Percentiles rank a stretch among this genome's conserved stretches.
Conservation (phyloP, 768 basidiomycete genomes). For the Leccinum subgranulosum region DNA sequence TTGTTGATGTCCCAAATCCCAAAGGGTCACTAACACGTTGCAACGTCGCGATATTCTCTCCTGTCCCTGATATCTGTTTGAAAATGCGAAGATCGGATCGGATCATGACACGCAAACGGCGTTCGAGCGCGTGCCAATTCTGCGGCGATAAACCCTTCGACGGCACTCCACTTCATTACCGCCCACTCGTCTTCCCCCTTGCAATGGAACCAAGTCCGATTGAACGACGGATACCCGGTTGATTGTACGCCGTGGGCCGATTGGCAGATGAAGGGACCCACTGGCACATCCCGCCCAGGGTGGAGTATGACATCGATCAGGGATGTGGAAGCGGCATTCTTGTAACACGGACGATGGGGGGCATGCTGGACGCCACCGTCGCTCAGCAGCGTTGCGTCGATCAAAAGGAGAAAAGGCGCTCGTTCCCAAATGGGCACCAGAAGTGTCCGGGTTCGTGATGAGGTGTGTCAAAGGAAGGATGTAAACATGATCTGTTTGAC, state of each 20-base stretch:
- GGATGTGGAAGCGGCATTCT: slow-evolving; percentile 11
- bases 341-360: not conserved
- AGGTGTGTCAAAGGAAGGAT: not conserved
- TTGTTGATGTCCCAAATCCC: too few relatives aligned
- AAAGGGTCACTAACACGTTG: slow-evolving; percentile 1
- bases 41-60: not conserved
- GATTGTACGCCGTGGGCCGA: not conserved
- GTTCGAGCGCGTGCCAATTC: not conserved
- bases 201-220: slow-evolving; percentile 8
- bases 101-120: slow-evolving; percentile 1
- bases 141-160: slow-evolving; percentile 6
- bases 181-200: not conserved
- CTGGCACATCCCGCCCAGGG: not conserved
- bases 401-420: slow-evolving; percentile 7
- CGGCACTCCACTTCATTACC: slow-evolving; percentile 22
- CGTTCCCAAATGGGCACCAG: not conserved
- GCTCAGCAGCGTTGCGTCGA: slow-evolving; percentile 7
- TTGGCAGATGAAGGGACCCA: not conserved
- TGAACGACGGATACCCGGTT: not conserved
- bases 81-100: not conserved
- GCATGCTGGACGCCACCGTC: slow-evolving; percentile 5
- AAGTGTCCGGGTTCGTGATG: slow-evolving; percentile 5
- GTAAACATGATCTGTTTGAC: too few relatives aligned
- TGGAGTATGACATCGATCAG: slow-evolving; percentile 5
- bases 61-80: not conserved